Evolutionary conservation across 2,329 filamentous ascomycete genomes (phyloP).

Genomic region (Paecilomyces variotii): DNA sequence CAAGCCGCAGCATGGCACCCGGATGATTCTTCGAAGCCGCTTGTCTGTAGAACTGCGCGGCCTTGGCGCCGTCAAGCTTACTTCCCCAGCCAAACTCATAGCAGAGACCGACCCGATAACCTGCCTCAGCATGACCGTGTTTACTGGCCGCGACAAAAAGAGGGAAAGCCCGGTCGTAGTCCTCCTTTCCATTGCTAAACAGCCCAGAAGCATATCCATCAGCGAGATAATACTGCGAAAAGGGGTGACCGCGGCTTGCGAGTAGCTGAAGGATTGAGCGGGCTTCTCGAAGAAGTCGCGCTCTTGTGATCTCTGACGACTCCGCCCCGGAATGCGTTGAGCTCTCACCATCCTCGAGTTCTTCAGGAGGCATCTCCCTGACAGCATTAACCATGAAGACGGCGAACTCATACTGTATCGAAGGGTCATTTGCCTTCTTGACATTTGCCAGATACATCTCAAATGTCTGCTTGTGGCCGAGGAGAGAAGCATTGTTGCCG

Average conservation of each 20-base stretch:
- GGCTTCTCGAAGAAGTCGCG: conserved; percentile 73
- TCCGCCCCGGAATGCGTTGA: conserved; percentile 11
- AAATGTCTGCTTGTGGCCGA: conserved; percentile 86
- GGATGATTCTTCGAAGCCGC: conserved; percentile 91
- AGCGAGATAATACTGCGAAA: conserved; percentile 94
- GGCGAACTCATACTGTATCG: conserved; percentile 93
- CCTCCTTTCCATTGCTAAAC: conserved; percentile 89
- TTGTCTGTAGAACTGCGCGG: conserved; percentile 84
- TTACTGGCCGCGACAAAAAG: conserved; percentile 91
- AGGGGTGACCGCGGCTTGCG: conserved; percentile 82
- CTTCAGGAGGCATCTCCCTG: conserved; percentile 61
- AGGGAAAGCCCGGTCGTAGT: conserved; percentile 84
- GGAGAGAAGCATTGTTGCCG: conserved; percentile 80
- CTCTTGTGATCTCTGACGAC: conserved; percentile 43
- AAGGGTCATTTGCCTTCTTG: conserved; percentile 88
- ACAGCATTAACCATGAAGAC: conserved; percentile 88
- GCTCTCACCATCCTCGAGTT: conserved; percentile 20
- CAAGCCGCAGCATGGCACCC: conserved; percentile 86
- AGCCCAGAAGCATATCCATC: conserved; percentile 91
- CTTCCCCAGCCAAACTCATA: conserved; percentile 99
- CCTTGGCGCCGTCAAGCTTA: conserved; percentile 80
- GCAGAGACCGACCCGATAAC: conserved; percentile 84
- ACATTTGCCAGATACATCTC: conserved; percentile 97
- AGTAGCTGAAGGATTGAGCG: conserved; percentile 81
- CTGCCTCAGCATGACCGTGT: conserved; percentile 93